Conservation (phyloP, 805 yeast species). For the Pichia phayaonensis region DNA sequence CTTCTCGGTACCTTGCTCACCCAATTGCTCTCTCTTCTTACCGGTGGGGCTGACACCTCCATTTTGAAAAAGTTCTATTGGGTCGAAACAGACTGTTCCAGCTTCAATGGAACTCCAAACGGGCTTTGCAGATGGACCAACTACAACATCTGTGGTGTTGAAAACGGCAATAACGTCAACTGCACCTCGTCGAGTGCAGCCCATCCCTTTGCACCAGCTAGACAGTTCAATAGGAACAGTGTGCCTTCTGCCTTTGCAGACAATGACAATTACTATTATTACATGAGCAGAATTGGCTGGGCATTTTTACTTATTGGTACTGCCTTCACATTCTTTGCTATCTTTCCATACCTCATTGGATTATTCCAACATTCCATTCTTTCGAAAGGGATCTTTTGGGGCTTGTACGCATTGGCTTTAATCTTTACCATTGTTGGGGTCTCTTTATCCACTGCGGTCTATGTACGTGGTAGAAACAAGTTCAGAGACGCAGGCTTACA, state of each 20-base stretch:
- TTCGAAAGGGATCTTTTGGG: conserved; percentile 4
- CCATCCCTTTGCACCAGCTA: conserved; percentile 76
- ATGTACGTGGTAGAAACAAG: conserved; percentile 42
- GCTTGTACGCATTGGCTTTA: conserved; percentile 25
- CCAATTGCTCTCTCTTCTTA: conserved; percentile 56
- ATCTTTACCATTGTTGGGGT: conserved; percentile 41
- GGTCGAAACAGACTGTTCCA: conserved; percentile 67
- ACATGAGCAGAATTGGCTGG: conserved; percentile 61
- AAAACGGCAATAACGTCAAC: conserved; percentile 36
- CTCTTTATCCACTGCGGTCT: conserved; percentile 45
- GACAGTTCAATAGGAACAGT: conserved; percentile 49
- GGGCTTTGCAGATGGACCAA: conserved; percentile 67
- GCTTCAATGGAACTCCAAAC: conserved; percentile 36
- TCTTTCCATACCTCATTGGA: conserved; percentile 30
- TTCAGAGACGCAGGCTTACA: conserved; percentile 36
- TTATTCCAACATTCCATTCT: conserved; percentile 1
- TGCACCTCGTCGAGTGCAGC: conserved; percentile 61
- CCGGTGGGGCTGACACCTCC: conserved; percentile 49
- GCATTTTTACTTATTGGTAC: conserved; percentile 55
- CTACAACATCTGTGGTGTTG: conserved; percentile 50
- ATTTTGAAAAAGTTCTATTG: conserved; percentile 62
- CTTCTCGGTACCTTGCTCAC: conserved; percentile 37
- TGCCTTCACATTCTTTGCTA: conserved; percentile 42
- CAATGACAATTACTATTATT: conserved; percentile 48
- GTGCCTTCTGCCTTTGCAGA: conserved; percentile 48